A percentile compares a stretch with the other conserved stretches of the same genome.
phyloP scores from a whole-genome alignment of 2,329 filamentous ascomycete species.

The Aspergillus piperis region DNA sequence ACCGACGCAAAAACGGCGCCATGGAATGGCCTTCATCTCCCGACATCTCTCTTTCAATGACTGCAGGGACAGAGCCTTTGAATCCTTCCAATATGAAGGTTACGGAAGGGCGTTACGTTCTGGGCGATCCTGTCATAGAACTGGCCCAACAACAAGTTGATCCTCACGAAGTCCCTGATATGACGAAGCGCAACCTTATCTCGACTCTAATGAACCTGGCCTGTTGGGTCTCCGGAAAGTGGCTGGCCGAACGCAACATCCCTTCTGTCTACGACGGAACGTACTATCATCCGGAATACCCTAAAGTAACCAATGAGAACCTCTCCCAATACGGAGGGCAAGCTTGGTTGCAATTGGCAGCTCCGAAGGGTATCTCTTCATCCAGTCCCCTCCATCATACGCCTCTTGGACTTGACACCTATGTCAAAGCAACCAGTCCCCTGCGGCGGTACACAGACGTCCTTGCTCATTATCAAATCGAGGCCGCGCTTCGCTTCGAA shows the following conservation, averaged over 20 bases:
- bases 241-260: slow-evolving; percentile 40
- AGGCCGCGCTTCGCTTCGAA: slow-evolving; percentile 61
- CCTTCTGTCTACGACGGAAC: slow-evolving; percentile 41
- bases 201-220: slow-evolving; percentile 59
- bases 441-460: slow-evolving; percentile 63
- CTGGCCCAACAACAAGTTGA: slow-evolving; percentile 32
- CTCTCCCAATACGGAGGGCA: slow-evolving; percentile 46
- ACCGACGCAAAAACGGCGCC: slow-evolving; percentile 42
- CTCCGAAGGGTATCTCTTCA: slow-evolving; percentile 46
- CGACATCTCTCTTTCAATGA: slow-evolving; percentile 28
- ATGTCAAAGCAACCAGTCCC: slow-evolving; percentile 62
- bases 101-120: slow-evolving; percentile 33
- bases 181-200: slow-evolving; percentile 44
- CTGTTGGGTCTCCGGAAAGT: slow-evolving; percentile 38
- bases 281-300: slow-evolving; percentile 44
- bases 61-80: slow-evolving; percentile 23
- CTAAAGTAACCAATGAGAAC: slow-evolving; percentile 38
- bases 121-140: slow-evolving; percentile 48
- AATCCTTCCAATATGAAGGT: slow-evolving; percentile 33
- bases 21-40: slow-evolving; percentile 34
- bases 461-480: slow-evolving; percentile 65
- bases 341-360: slow-evolving; percentile 38
- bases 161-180: slow-evolving; percentile 40
- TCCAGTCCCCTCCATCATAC: slow-evolving; percentile 53
- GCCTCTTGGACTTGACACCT: slow-evolving; percentile 54